A percentile compares a stretch with the other conserved stretches of the same genome.
phyloP scores from a whole-genome alignment of 192 early-diverging fungal genomes.

The Pilobolus umbonatus region DNA sequence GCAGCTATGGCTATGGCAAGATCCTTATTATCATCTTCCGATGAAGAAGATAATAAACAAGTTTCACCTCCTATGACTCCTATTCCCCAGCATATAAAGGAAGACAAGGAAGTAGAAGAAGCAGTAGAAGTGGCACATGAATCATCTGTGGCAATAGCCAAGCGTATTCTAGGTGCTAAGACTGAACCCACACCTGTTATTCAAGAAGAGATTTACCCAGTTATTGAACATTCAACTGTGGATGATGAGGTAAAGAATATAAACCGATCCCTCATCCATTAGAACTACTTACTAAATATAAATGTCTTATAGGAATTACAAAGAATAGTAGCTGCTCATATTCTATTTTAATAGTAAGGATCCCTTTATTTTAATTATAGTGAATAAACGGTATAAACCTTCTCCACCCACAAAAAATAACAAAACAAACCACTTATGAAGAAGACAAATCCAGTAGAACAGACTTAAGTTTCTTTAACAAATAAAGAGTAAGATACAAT shows the following conservation, averaged over 20 bases:
- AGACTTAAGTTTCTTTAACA: too few relatives aligned
- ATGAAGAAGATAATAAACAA: slow-evolving; percentile 2
- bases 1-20: slow-evolving; percentile 10
- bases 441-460: too few relatives aligned
- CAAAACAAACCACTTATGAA: too few relatives aligned
- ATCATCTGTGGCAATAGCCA: not conserved
- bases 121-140: not conserved
- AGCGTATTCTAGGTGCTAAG: slow-evolving; percentile 7
- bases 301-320: slow-evolving; percentile 18
- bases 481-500: too few relatives aligned
- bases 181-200: not conserved
- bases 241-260: slow-evolving; percentile 13
- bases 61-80: slow-evolving; percentile 19
- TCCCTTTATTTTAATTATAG: not conserved
- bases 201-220: too few relatives aligned
- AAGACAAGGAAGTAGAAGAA: slow-evolving; percentile 1
- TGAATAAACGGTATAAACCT: too few relatives aligned
- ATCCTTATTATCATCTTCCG: slow-evolving; percentile 2
- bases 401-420: too few relatives aligned
- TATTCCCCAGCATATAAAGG: not conserved
- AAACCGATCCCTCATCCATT: not conserved
- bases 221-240: not conserved
- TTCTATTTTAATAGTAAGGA: slow-evolving; percentile 16
- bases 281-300: not conserved
- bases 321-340: slow-evolving; percentile 22